Conservation (phyloP, 305 asterid species). For the Fraxinus ornus region DNA sequence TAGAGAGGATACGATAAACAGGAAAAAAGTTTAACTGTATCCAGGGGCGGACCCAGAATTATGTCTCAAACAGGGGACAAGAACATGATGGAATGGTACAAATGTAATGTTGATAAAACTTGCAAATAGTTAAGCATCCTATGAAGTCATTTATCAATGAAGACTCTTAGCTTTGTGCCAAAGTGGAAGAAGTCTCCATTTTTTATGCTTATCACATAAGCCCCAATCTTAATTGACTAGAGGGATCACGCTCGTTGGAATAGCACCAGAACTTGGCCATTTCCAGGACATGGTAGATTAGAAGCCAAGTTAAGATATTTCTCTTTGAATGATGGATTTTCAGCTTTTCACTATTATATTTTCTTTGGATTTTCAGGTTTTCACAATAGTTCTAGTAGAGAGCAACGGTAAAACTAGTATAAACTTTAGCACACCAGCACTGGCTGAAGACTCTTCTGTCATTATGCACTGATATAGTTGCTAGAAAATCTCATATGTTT, state of each 20-base stretch:
- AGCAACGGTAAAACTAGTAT: no score
- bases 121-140: slow-evolving; percentile 95
- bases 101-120: slow-evolving; percentile 38
- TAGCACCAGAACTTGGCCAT: slow-evolving; percentile 46
- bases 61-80: no score
- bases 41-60: no score
- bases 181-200: slow-evolving; percentile 94
- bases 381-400: no score
- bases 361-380: slow-evolving; percentile 59
- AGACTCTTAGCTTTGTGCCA: slow-evolving; percentile 70
- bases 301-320: slow-evolving; percentile 36
- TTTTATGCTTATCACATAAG: slow-evolving; percentile 74
- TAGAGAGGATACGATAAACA: background rate
- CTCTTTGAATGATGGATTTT: slow-evolving; percentile 31
- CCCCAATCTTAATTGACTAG: slow-evolving; percentile 83
- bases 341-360: slow-evolving; percentile 35
- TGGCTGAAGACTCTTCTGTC: no score
- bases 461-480: no score
- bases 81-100: background rate
- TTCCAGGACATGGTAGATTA: slow-evolving; percentile 36
- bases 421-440: no score
- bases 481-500: no score
- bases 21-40: background rate
- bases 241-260: slow-evolving; percentile 48
- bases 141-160: slow-evolving; percentile 78